phyloP scores from a whole-genome alignment of 2,329 filamentous ascomycete species.

The Bipolaris bicolor region DNA sequence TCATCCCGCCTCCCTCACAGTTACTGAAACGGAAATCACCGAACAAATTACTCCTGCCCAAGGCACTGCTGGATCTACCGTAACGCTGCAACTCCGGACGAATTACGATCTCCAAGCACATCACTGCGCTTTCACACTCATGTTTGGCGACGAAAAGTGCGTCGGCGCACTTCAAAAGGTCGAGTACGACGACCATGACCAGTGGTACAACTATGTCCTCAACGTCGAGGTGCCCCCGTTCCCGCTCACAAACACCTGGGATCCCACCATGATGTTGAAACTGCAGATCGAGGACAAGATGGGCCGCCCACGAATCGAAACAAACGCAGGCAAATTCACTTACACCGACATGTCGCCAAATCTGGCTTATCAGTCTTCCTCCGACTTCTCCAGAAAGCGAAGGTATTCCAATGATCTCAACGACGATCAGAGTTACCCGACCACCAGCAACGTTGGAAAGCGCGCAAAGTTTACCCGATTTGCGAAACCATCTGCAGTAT shows the following conservation, averaged over 20 bases:
- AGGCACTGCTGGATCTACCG: conserved; percentile 71
- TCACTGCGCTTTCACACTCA: conserved; percentile 65
- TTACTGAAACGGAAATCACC: conserved; percentile 63
- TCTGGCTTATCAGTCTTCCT: conserved; percentile 39
- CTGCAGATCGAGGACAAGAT: conserved; percentile 65
- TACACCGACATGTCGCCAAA: conserved; percentile 59
- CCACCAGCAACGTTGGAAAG: conserved; percentile 41
- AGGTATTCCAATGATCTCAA: conserved; percentile 41
- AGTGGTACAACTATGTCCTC: conserved; percentile 72
- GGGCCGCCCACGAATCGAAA: conserved; percentile 57
- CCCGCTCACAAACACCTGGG: conserved; percentile 61
- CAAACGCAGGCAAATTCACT: conserved; percentile 67
- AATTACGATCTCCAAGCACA: conserved; percentile 73
- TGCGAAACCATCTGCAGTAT: conserved; percentile 40
- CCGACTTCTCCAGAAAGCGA: conserved; percentile 40
- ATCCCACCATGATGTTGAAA: conserved; percentile 63
- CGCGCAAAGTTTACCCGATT: conserved; percentile 48
- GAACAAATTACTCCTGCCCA: conserved; percentile 68
- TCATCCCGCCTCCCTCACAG: conserved; percentile 56
- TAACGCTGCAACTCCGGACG: conserved; percentile 76
- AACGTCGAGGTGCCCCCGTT: conserved; percentile 74
- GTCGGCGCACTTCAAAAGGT: conserved; percentile 69
- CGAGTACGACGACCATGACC: conserved; percentile 63
- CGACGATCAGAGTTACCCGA: conserved; percentile 34
- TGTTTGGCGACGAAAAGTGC: conserved; percentile 80